Evolutionary conservation across 208 protist species (phyloP), one percentile per base, ranked within the genome.

Genomic region (Trypanosoma melophagium): DNA sequence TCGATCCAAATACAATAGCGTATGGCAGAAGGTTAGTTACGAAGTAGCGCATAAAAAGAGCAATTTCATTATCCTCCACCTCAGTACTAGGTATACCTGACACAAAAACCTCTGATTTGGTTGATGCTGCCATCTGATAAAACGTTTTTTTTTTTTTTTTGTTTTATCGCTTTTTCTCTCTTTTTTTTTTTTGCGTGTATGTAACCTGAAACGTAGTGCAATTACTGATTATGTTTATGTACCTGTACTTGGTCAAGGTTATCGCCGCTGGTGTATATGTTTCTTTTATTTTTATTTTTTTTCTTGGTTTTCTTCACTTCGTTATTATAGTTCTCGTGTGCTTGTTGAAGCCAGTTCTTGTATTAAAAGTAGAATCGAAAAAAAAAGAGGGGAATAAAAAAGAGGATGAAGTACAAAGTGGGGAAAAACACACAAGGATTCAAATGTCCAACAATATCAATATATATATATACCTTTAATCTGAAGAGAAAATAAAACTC

Each of bases 21-120:
- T 96, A 96, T 38, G 85, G 84, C 13, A 94, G 76, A 76, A 80
- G 75, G 65, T 72, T 83, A 55, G 76, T 77, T 31, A 92, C 76
- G 65, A 92, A 62, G 47, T 82, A 82, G 35, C 78, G 76, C 49
- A 89, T 50, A 35, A 80, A 71, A 0, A 62, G 54, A 12, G 68
- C 72, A 8, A 84, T 12, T 16, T 77, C 58, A 24, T 52, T 44
- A 28, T 44, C 35, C 13, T 55, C 68, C 22, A 19, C 42, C 35
- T 41, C 25, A 17, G 2, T 58, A 31, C 40, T 3, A 61, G 50
- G 57, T 28, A 21, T 22, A 54, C 22, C 9, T 17, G 61, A 22
- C 0, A 5, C 9, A 28, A 24, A 0, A 8, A 45, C 10, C 16
- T 62, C 28, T 49, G 7, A 50, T 47, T 16, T 17, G n/a, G 0